A percentile compares a stretch with the other conserved stretches of the same genome.
phyloP scores from a whole-genome alignment of 2,329 filamentous ascomycete genomes.

The Fusarium sp. region DNA sequence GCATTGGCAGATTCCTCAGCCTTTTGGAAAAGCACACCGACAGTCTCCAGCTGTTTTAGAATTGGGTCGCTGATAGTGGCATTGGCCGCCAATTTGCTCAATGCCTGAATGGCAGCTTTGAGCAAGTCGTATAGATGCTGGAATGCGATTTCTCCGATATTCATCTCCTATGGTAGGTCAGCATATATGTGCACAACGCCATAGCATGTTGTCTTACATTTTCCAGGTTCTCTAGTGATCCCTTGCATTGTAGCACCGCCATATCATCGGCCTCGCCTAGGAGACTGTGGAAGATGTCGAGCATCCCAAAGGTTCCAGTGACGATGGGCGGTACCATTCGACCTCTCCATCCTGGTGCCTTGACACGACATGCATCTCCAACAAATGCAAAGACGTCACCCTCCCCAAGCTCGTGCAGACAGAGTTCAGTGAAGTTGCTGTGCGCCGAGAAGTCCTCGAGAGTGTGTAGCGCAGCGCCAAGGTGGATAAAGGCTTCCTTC shows the following conservation, averaged over 20 bases:
- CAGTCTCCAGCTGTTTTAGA: slow-evolving; percentile 42
- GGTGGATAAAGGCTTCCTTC: slow-evolving; percentile 50
- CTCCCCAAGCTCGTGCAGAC: slow-evolving; percentile 76
- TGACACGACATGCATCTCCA: slow-evolving; percentile 39
- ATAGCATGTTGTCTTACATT: slow-evolving; percentile 30
- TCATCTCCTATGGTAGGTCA: slow-evolving; percentile 67
- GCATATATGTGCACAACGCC: background rate
- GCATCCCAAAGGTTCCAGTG: slow-evolving; percentile 66
- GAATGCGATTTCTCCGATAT: slow-evolving; percentile 59
- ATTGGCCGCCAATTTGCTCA: slow-evolving; percentile 41
- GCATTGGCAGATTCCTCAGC: slow-evolving; percentile 35
- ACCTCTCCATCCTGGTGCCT: slow-evolving; percentile 64
- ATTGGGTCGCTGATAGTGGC: slow-evolving; percentile 36
- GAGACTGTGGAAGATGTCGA: slow-evolving; percentile 79
- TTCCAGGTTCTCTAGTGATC: slow-evolving; percentile 78
- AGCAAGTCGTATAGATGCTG: slow-evolving; percentile 47
- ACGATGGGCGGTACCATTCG: slow-evolving; percentile 76
- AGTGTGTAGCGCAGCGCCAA: slow-evolving; percentile 78
- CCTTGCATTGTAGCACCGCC: slow-evolving; percentile 58
- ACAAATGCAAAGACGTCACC: slow-evolving; percentile 70
- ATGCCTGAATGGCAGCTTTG: slow-evolving; percentile 40
- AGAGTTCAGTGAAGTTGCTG: slow-evolving; percentile 82
- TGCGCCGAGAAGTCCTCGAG: slow-evolving; percentile 76
- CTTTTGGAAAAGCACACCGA: slow-evolving; percentile 44
- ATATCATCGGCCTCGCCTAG: slow-evolving; percentile 65